Base-by-base conservation (phyloP, 768 basidiomycete genomes). In the Trametes cingulata region DNA sequence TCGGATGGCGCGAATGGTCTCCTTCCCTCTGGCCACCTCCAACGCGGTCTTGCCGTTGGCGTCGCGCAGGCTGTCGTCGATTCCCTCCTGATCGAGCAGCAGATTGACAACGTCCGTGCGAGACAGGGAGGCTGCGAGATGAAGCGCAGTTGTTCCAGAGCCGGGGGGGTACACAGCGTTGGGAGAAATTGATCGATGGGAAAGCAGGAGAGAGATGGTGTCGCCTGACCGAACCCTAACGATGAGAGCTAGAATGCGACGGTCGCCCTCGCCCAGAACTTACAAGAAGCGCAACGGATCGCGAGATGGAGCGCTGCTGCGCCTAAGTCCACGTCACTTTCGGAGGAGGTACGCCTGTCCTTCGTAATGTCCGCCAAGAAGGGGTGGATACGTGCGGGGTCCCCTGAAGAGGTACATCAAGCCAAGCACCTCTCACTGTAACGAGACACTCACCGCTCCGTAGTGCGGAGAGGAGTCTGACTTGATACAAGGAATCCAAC, bases 241-340 rank as follows among this genome's bases (percentile, higher is more conserved):
- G n/a, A 29, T 45, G n/a, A 61, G 3, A 20, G 64, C 20, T 42
- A 62, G 49, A 48, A n/a, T 9, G n/a, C 19, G 7, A 46, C 22
- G 20, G 35, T n/a, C 14, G 33, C 14, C 22, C 15, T 15, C 52
- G 19, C 39, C 4, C 41, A 46, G 7, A n/a, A 75, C 85, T 22
- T 65, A 90, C 89, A 80, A 10, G 86, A 86, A 58, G 83, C 90
- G 71, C 91, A 93, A 42, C 89, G 82, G n/a, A 93, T 84, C 12
- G 90, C 91, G 2, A 93, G 82, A 72, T 93, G 91, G 7, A 93
- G 75, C 0, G 89, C 88, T 2, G 89, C 86, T 6, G 90, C 87
- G 13, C 84, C 88, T 1, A 86, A 81, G 68, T 91, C 87, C 0
- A 85, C 59, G 15, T 81, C 78, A 14, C 72, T 74, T 19, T 82